Evolutionary conservation across 2,329 filamentous ascomycete genomes (phyloP), one percentile per base, ranked within the genome.

Genomic region (Penicillium sp.): DNA sequence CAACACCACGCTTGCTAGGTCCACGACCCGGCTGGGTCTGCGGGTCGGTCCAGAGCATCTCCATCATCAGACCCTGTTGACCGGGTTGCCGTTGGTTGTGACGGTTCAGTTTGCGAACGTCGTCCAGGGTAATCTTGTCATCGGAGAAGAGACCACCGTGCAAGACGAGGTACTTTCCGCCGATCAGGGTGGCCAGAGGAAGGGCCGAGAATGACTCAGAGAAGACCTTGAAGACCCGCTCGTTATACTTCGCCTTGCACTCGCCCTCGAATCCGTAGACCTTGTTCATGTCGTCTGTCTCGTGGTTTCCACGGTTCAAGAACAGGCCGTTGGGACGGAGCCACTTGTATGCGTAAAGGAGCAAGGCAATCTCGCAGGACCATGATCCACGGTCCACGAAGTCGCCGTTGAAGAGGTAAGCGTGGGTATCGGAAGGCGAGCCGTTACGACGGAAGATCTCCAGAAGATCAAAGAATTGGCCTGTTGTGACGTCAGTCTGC

Each of bases 1-100:
- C 95, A 21, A 99, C 93, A 65, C 95, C 95, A 72, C 95, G 87
- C 82, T 99, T 99, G 81, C 92, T 96, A 45, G 95, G 95, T 9
- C 93, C 91, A 65, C 95, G 87, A 52, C 95, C 95, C 27, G 90
- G 87, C 66, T 87, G 83, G 0, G 90, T 84, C 74, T 99, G 95
- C 3, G 95, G 95, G 72, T 99, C 95, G 1, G 95, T 98, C 95
- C 95, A 99, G 47, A 99, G 84, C 95, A 99, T 99, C 78, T 99
- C 95, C 95, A 99, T 99, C 95, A 99, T 99, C 68, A 99, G 79
- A 14, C 95, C 95, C 49, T 90, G 80, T 75, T 99, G 95, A 31
- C 95, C 95, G 3, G 95, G 93, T 70, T 98, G 93, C 60, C 91
- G 85, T 77, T 98, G 95, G 73, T 85, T 87, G 78, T 97, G 93